Evolutionary conservation across 495 filamentous ascomycete species (phyloP), one percentile per base, ranked within the genome.

Genomic region (Thozetella sp.): DNA sequence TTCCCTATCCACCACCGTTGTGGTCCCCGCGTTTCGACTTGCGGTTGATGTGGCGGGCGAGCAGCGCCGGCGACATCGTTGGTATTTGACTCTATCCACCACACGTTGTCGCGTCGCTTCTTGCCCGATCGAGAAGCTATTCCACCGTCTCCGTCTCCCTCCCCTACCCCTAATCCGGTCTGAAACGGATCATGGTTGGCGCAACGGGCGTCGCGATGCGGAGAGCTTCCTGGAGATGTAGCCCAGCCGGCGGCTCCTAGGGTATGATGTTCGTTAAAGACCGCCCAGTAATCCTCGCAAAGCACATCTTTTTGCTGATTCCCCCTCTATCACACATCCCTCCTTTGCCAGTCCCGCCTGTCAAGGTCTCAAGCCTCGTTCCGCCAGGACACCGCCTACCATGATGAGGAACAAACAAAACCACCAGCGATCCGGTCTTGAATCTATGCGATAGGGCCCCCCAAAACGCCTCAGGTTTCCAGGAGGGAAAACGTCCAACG

Each of bases 381-480:
- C n/a, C 12, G 43, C 43, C 43, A n/a, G 20, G 43, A 48, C 43
- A 48, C 4, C 3, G 11, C 11, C 43, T n/a, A 4, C 10, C 43
- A 11, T 11, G 9, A 10, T 48, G 43, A 48, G 11, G 43, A 48
- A 20, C 11, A n/a, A 10, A 48, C 20, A 48, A 48, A 48, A n/a
- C 43, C 43, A 19, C 43, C 43, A 48, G n/a, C 43, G 43, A 48
- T 20, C 43, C 43, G 43, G 43, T 48, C 43, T 48, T 48, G 43
- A 13, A 19, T 48, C 43, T 48, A 48, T 48, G 43, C 43, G 43
- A 48, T 20, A 10, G 20, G n/a, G n/a, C n/a, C 6, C 43, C 10
- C 43, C 43, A 4, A 4, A 48, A 48, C 43, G 43, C 43, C 43
- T 10, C 11, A 48, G 43, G 20, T 48, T 48, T 48, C 43, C 43